Evolutionary conservation across 116 monocot species (phyloP).

Genomic region (Trichopus zeylanicus): DNA sequence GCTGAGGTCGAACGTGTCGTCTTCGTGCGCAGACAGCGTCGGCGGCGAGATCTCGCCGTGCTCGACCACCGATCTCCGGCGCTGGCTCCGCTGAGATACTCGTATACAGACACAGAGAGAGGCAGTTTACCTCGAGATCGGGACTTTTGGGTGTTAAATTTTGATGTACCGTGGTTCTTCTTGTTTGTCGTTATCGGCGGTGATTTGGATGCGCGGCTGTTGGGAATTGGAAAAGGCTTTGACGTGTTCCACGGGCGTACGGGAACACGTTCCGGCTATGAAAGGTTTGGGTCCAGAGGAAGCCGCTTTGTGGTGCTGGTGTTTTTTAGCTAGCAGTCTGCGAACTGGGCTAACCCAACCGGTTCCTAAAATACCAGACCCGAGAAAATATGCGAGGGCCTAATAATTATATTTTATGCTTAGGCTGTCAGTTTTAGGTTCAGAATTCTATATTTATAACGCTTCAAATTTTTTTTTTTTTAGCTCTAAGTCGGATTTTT

Average conservation of each 20-base stretch:
- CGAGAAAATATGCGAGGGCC: no score
- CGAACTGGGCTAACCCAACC: no score
- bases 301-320: no score
- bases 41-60: constrained; percentile 77
- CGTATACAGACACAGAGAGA: not conserved
- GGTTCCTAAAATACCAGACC: no score
- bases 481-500: no score
- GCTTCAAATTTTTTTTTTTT: no score
- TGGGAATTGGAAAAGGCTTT: not conserved
- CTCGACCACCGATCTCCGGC: constrained; percentile 78
- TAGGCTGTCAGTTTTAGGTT: no score
- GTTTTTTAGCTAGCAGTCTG: no score
- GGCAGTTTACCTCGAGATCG: not conserved
- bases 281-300: no score
- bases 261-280: no score
- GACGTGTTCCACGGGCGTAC: not conserved
- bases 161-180: not conserved
- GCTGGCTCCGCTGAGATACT: constrained; percentile 59
- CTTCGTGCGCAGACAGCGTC: constrained; percentile 54
- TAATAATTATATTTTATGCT: no score
- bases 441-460: no score
- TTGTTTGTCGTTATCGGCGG: not conserved
- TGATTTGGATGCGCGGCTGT: not conserved
- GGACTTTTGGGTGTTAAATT: not conserved
- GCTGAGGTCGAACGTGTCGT: constrained; percentile 54